phyloP scores from a whole-genome alignment of 805 yeast genomes.

The Teunomyces pallodes region DNA sequence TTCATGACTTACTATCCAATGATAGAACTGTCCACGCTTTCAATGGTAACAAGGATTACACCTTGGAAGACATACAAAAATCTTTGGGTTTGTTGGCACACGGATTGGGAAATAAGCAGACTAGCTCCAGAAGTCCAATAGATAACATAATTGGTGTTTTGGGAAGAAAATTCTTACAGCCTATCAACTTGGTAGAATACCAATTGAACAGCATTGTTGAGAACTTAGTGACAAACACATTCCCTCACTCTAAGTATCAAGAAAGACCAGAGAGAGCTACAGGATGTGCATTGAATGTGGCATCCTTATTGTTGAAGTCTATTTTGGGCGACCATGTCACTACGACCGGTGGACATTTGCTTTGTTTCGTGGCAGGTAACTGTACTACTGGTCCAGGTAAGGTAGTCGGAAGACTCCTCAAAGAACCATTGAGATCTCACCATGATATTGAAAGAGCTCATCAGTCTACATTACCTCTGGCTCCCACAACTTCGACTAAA shows the following conservation, averaged over 20 bases:
- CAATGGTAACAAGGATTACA: slow-evolving; percentile 56
- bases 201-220: slow-evolving; percentile 49
- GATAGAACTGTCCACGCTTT: slow-evolving; percentile 33
- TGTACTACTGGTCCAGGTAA: slow-evolving; percentile 66
- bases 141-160: slow-evolving; percentile 14
- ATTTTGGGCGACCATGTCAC: slow-evolving; percentile 37
- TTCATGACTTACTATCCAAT: slow-evolving; percentile 49
- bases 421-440: slow-evolving; percentile 66
- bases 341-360: slow-evolving; percentile 51
- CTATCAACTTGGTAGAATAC: slow-evolving; percentile 49
- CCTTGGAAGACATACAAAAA: slow-evolving; percentile 44
- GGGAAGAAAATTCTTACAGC: slow-evolving; percentile 46
- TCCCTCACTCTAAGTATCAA: slow-evolving; percentile 40
- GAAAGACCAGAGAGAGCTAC: slow-evolving; percentile 55
- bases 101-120: slow-evolving; percentile 15
- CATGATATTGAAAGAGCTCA: slow-evolving; percentile 52
- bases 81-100: slow-evolving; percentile 44
- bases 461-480: slow-evolving; percentile 26
- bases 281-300: slow-evolving; percentile 57
- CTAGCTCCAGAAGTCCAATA: slow-evolving; percentile 13
- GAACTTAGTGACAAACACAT: slow-evolving; percentile 45
- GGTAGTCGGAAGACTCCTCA: slow-evolving; percentile 53
- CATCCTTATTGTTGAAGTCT: slow-evolving; percentile 37
- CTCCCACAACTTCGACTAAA: slow-evolving; percentile 33
- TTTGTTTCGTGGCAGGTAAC: slow-evolving; percentile 61